phyloP scores from a whole-genome alignment of 2,329 filamentous ascomycete species.

The Botryotinia calthae region DNA sequence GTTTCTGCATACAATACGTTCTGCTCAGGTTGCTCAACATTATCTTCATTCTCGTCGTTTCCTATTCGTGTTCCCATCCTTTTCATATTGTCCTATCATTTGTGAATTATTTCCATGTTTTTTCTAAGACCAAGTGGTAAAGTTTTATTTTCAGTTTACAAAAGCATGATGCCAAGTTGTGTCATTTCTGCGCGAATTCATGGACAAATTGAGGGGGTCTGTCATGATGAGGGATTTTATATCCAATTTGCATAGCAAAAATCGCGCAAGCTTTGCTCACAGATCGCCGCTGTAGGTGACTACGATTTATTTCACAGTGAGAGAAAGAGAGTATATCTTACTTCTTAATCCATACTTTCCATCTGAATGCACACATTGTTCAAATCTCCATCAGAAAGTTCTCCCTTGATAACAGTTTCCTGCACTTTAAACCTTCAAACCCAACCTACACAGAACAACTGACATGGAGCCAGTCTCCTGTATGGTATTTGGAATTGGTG shows the following conservation, averaged over 20 bases:
- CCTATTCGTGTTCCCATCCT: slow-evolving; percentile 5
- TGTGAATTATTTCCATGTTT: not conserved
- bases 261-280: slow-evolving; percentile 10
- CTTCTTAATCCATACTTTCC: not conserved
- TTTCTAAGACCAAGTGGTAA: slow-evolving; percentile 3
- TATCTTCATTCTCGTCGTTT: slow-evolving; percentile 17
- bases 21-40: slow-evolving; percentile 13
- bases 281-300: not conserved
- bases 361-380: not conserved
- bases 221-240: slow-evolving; percentile 16
- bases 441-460: not conserved
- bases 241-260: slow-evolving; percentile 6
- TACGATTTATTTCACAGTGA: not conserved
- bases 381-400: not conserved
- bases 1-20: not conserved
- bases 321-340: slow-evolving; percentile 9
- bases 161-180: not conserved
- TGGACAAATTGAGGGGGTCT: not conserved
- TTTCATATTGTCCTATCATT: not conserved
- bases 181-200: not conserved
- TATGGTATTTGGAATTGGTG: slow-evolving; percentile 21
- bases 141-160: not conserved
- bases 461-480: slow-evolving; percentile 20
- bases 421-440: not conserved
- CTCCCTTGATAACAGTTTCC: not conserved